These are phyloP conservation scores for Wakefieldia striispora DNA, from an alignment of 768 basidiomycete genomes.

Conservation along the genomic window DNA sequence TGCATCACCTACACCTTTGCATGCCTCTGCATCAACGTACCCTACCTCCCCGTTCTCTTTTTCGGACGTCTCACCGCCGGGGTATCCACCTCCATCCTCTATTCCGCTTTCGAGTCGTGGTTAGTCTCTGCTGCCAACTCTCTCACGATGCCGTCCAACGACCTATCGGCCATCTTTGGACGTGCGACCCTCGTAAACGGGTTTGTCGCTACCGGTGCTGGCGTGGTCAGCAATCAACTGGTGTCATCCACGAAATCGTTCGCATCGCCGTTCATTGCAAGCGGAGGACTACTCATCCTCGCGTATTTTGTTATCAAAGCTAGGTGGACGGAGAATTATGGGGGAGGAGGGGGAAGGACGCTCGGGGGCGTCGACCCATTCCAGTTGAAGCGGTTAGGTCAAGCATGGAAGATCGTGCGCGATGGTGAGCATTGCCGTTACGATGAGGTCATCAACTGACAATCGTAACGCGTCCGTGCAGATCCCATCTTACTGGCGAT, in stretches of 20 bases:
- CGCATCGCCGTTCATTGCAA: slow-evolving; percentile 64
- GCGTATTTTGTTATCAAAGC: slow-evolving; percentile 55
- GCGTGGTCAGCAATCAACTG: slow-evolving; percentile 64
- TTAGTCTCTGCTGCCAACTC: slow-evolving; percentile 60
- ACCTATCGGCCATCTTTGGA: slow-evolving; percentile 69
- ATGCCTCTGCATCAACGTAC: slow-evolving; percentile 58
- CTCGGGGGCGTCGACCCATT: slow-evolving; percentile 37
- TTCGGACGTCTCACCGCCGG: slow-evolving; percentile 67
- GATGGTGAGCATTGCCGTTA: slow-evolving; percentile 36
- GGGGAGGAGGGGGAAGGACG: slow-evolving; percentile 37
- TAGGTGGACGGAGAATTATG: slow-evolving; percentile 72
- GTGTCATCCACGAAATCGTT: slow-evolving; percentile 53
- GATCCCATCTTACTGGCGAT: slow-evolving; percentile 63
- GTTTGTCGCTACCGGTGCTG: slow-evolving; percentile 65
- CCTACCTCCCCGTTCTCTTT: slow-evolving; percentile 57
- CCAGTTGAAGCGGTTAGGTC: slow-evolving; percentile 50
- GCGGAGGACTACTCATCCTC: slow-evolving; percentile 51
- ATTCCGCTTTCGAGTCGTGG: slow-evolving; percentile 78
- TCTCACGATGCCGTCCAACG: slow-evolving; percentile 48
- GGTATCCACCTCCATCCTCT: slow-evolving; percentile 71
- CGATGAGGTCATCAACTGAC: background rate
- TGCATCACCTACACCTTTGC: slow-evolving; percentile 63
- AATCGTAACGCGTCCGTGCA: too few species aligned
- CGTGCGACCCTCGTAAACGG: slow-evolving; percentile 73
- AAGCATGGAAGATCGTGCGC: slow-evolving; percentile 58